Evolutionary conservation across 768 basidiomycete species (phyloP), one percentile per base, ranked within the genome.

Genomic region (Collybiopsis confluens): DNA sequence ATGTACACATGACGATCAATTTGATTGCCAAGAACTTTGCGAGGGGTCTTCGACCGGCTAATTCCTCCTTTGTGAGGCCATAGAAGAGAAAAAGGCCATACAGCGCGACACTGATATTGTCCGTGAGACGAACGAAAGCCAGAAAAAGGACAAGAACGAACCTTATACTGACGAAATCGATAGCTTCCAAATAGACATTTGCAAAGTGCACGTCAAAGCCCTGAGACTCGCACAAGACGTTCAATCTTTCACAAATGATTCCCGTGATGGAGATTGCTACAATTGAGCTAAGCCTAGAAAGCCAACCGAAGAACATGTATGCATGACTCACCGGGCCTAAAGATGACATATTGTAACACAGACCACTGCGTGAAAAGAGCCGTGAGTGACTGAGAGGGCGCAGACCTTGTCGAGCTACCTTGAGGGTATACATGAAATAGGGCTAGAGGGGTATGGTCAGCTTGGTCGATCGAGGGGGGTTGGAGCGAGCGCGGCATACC

Each of bases 11-110:
- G 41, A 92, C 88, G 45, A 92, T 88, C 27, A 90, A 70, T 67
- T 95, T 95, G 73, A 96, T 93, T 2, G 82, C 72, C 56, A 95
- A 64, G 67, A 96, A 96, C 72, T 95, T 95, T 23, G 86, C 81
- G 26, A 94, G 70, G 24, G 92, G 94, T 24, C 86, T 77, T 16
- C 82, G 77, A 30, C 86, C 90, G 52, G 62, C 70, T n/a, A 96
- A 79, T 59, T 94, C 92, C 16, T 88, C 84, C 55, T 84, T 80
- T 45, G 84, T 90, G 41, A 96, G 74, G 20, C 80, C 85, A 63
- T 95, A 95, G 68, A 94, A 92, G 13, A 92, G 59, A 11, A 95
- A 62, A 6, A 97, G 73, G 7, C 92, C 94, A 61, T 96, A 95
- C 2, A 96, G 74, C 2, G 94, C 93, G 36, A 95, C 64, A 61